Base-by-base conservation (phyloP, 805 yeast species). In the Pichia paraexigua region DNA sequence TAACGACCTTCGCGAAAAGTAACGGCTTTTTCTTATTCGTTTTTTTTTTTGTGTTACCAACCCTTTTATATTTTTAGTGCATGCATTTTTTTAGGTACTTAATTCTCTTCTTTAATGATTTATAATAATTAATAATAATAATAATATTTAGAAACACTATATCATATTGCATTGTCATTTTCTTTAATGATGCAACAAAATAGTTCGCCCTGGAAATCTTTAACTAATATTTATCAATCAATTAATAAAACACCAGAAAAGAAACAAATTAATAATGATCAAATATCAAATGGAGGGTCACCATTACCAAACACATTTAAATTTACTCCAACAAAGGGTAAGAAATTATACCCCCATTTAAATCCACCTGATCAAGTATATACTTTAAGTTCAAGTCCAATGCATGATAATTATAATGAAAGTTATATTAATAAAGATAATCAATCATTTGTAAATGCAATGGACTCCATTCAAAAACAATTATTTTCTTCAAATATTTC, bases 401-500 rank as follows among this genome's bases (percentile, higher is more conserved):
- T 51, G 22, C 59, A 60, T 21, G 60, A 53, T 22, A 37, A 58
- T 3, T 53, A 54, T 20, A 63, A 64, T 50, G 59, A 57, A 13
- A 63, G 67, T 46, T 66, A 66, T 39, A 60, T 61, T 8, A 63
- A 63, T 25, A 63, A 62, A 42, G 66, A 62, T n/a, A 62, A 63
- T 43, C 48, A 57, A 12, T 58, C 63, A 1, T 66, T 67, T 52
- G 47, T 57, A 4, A 52, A 43, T 25, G 69, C 63, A 43, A 61
- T 64, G 66, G 65, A 67, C 35, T 55, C 56, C n/a, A 48, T 78
- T 65, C 66, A 74, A 47, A 65, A 69, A 18, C 71, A 71, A 50
- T 71, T 79, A 47, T 78, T 75, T 62, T 76, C 82, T 1, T 69
- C 75, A 50, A 70, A 68, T 45, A 66, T 77, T 41, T 72, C 75